Evolutionary conservation across 108 stramenopile species (phyloP).

Genomic region (Cyclostephanos tholiformis): DNA sequence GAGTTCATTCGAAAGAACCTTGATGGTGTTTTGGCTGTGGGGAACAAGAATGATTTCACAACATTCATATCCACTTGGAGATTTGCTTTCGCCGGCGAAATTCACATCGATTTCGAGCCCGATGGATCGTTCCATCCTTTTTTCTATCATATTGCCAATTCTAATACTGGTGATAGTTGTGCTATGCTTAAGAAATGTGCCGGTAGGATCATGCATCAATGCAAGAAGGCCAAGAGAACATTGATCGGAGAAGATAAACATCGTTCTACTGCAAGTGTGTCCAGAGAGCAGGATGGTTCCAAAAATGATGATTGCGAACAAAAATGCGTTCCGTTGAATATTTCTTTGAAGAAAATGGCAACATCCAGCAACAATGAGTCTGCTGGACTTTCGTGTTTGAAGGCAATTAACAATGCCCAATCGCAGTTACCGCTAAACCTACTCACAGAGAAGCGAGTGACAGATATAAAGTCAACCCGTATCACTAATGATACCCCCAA

Average conservation of each 20-base stretch:
- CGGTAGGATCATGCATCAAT: constrained; percentile 6
- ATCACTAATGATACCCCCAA: constrained; percentile 10
- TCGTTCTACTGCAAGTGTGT: background rate
- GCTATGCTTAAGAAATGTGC: constrained; percentile 31
- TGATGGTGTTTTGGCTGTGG: constrained; percentile 78
- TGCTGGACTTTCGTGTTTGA: background rate
- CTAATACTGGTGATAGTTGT: constrained; percentile 12
- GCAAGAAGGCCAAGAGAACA: constrained; percentile 12
- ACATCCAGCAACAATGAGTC: constrained; percentile 15
- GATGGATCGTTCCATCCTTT: constrained; percentile 73
- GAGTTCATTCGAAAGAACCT: constrained; percentile 73
- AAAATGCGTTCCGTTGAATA: background rate
- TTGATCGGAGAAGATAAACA: background rate
- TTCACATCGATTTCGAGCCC: constrained; percentile 4
- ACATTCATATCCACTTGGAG: constrained; percentile 59
- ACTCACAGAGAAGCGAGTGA: background rate
- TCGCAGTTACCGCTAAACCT: background rate
- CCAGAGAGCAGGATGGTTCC: background rate
- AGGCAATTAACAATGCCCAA: constrained; percentile 4
- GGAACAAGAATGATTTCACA: constrained; percentile 59
- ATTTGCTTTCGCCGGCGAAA: constrained; percentile 31
- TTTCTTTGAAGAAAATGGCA: background rate
- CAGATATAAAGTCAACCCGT: background rate
- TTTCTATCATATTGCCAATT: constrained; percentile 33
- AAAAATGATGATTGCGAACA: background rate